Conservation (phyloP, 2,329 filamentous ascomycete species). For the Aureobasidium sp. region DNA sequence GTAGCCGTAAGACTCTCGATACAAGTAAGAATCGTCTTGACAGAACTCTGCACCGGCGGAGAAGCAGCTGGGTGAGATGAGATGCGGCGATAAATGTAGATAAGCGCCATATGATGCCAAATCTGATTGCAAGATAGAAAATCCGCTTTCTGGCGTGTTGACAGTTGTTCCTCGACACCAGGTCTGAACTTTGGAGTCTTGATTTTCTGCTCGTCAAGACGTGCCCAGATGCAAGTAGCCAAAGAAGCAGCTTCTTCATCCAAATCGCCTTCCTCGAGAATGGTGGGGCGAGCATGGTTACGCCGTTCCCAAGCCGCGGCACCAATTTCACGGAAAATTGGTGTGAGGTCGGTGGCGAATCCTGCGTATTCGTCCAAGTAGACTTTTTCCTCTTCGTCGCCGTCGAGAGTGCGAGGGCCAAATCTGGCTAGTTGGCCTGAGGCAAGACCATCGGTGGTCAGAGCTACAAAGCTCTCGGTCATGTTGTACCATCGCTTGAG, state of each 20-base stretch:
- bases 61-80: not conserved
- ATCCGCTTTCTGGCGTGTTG: not conserved
- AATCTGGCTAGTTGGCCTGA: conserved; percentile 13
- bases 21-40: not conserved
- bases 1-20: conserved; percentile 10
- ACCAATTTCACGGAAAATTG: conserved; percentile 13
- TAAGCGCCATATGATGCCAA: conserved; percentile 15
- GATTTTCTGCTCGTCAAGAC: not conserved
- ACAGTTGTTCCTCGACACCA: conserved; percentile 7
- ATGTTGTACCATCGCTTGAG: conserved; percentile 16
- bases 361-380: conserved; percentile 16
- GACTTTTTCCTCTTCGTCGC: conserved; percentile 6
- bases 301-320: conserved; percentile 13
- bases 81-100: conserved; percentile 14
- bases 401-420: not conserved
- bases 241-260: conserved; percentile 9
- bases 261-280: conserved; percentile 9
- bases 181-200: conserved; percentile 3
- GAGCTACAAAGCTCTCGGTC: conserved; percentile 14
- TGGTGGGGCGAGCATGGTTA: not conserved
- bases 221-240: not conserved
- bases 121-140: conserved; percentile 10
- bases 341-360: conserved; percentile 11
- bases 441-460: conserved; percentile 10
- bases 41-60: not conserved